phyloP scores from a whole-genome alignment of 495 filamentous ascomycete genomes.

The Aspergillus incahuasiensis region DNA sequence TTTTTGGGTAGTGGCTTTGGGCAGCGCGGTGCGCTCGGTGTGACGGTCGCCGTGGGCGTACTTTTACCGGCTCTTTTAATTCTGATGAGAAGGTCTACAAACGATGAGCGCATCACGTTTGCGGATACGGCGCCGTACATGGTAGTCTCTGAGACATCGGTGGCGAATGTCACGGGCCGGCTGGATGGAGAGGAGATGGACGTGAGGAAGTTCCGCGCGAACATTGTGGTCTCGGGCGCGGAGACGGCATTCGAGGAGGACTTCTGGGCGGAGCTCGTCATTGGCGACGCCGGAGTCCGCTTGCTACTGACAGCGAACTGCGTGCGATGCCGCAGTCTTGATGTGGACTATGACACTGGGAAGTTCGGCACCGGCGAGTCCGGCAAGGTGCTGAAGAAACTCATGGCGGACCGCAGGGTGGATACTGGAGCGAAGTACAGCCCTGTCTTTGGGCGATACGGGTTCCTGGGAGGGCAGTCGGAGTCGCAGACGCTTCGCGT shows the following conservation, averaged over 20 bases:
- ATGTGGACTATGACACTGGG: slow-evolving; percentile 78
- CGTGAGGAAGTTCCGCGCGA: slow-evolving; percentile 79
- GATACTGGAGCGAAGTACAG: slow-evolving; percentile 68
- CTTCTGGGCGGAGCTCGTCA: slow-evolving; percentile 66
- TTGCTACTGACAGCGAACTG: slow-evolving; percentile 74
- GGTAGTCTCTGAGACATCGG: slow-evolving; percentile 64
- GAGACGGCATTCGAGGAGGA: slow-evolving; percentile 72
- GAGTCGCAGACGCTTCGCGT: slow-evolving; percentile 46
- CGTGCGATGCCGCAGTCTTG: slow-evolving; percentile 70
- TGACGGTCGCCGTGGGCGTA: not conserved
- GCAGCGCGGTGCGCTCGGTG: not conserved
- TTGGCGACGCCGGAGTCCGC: slow-evolving; percentile 27
- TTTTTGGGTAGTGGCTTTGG: not conserved
- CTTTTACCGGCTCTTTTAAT: not conserved
- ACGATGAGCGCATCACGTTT: slow-evolving; percentile 60
- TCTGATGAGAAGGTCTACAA: not conserved
- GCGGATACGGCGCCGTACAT: slow-evolving; percentile 76
- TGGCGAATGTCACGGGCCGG: slow-evolving; percentile 59
- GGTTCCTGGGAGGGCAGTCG: slow-evolving; percentile 47
- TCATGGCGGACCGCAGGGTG: slow-evolving; percentile 74
- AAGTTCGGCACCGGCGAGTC: slow-evolving; percentile 56
- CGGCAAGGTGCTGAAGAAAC: slow-evolving; percentile 67
- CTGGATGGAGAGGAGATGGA: slow-evolving; percentile 58
- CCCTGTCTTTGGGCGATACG: slow-evolving; percentile 83
- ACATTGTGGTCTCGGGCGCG: slow-evolving; percentile 68